A percentile compares a stretch with the other conserved stretches of the same genome.
These are phyloP conservation scores for Trichomonas tenax DNA, from an alignment of 208 protist species.

Conservation along the genomic window DNA sequence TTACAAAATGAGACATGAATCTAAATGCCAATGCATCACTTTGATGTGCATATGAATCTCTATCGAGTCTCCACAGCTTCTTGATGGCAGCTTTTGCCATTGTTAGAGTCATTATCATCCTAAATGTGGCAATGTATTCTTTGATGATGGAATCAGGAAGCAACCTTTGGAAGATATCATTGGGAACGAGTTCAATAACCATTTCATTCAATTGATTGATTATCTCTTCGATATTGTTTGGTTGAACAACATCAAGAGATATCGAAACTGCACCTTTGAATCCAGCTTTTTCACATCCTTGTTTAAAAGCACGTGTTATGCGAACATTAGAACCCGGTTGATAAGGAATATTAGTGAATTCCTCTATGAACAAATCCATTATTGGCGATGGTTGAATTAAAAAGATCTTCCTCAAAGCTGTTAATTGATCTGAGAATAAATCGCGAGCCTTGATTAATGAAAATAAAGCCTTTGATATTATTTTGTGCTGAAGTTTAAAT, in stretches of 20 bases:
- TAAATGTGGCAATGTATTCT: neutral
- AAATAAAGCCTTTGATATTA: neutral
- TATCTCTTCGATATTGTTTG: neutral
- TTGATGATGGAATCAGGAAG: neutral
- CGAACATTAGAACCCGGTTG: neutral
- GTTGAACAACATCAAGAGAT: neutral
- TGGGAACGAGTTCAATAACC: neutral
- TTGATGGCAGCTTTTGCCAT: neutral
- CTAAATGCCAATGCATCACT: neutral
- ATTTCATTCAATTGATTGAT: neutral
- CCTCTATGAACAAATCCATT: neutral
- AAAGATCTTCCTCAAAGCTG: neutral
- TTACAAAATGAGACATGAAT: neutral
- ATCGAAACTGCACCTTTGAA: neutral
- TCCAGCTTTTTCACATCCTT: neutral
- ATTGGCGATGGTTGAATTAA: neutral
- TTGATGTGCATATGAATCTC: neutral
- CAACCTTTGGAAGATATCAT: neutral
- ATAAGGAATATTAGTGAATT: neutral
- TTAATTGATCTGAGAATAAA: neutral
- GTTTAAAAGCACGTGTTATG: neutral
- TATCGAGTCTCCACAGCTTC: neutral
- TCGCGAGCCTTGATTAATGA: neutral
- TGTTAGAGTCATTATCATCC: neutral
- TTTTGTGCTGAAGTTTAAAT: neutral